Base-by-base conservation (phyloP, 2,329 filamentous ascomycete species). In the Thelonectria rubi region DNA sequence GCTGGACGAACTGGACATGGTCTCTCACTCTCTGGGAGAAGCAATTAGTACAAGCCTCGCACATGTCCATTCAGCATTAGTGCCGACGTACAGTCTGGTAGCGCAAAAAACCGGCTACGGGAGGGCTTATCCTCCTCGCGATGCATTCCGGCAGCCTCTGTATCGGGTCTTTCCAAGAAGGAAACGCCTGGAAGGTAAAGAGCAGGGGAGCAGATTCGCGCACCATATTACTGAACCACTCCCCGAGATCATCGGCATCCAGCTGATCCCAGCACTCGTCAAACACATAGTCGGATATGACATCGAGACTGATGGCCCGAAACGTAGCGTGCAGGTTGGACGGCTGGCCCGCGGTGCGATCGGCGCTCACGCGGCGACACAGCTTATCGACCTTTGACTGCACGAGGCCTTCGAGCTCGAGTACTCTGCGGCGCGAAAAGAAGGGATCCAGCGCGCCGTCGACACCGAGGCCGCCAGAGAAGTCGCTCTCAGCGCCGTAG, bases 391-490 rank as follows among this genome's bases (percentile, higher is more conserved):
- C 60, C 20, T 68, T 76, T 2, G 70, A 63, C 8, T 74, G 64
- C 12, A 82, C 75, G 48, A 75, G 74, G 62, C 65, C 77, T 65
- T 77, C 73, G 2, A 81, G 67, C 2, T 66, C 66, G 6, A 68
- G 60, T 18, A 82, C 74, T 8, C 76, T 75, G 11, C 71, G 70
- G 37, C 72, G 75, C 2, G 80, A 81, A 65, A 82, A 84, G 69
- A 80, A 82, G 0, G 72, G 74, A 56, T 75, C 79, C 49, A 83
- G 60, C 30, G 64, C 62, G 4, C 47, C 61, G 26, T 70, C 67
- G 12, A 65, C 60, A 15, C 68, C 68, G 42, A 59, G 60, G 18
- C 50, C 60, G 46, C 60, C 55, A 10, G 59, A 62, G 40, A 64
- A 64, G 58, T 58, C 59, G 12, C 55, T 63, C 20, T 58, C 58